A percentile compares a stretch with the other conserved stretches of the same genome.
Conservation (phyloP, 805 yeast species). For the Starmerella geochares region DNA sequence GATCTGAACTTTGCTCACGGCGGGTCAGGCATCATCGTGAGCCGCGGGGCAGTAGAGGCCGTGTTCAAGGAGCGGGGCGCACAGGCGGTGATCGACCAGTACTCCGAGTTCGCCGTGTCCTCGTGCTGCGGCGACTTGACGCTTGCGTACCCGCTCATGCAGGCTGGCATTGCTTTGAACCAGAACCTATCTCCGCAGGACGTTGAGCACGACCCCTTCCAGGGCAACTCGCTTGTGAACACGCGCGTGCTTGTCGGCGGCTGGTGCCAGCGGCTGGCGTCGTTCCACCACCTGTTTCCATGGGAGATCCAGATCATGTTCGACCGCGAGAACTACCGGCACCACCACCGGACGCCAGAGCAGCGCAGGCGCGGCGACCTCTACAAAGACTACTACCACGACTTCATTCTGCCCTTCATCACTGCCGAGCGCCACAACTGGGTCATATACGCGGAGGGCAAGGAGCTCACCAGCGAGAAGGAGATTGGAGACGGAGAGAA, state of each 20-base stretch:
- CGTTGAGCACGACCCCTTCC: slow-evolving; percentile 1
- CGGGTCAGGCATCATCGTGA: slow-evolving; percentile 32
- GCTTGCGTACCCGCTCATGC: slow-evolving; percentile 27
- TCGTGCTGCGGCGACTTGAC: slow-evolving; percentile 33
- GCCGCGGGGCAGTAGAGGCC: slow-evolving; percentile 28
- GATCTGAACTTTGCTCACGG: slow-evolving; percentile 32
- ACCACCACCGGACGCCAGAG: not conserved
- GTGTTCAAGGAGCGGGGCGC: slow-evolving; percentile 21
- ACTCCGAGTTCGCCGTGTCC: slow-evolving; percentile 22
- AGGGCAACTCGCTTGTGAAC: slow-evolving; percentile 12
- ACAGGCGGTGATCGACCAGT: slow-evolving; percentile 19
- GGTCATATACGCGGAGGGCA: slow-evolving; percentile 18
- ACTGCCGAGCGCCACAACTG: slow-evolving; percentile 22
- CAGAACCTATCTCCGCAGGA: slow-evolving; percentile 6
- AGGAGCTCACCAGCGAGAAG: not conserved
- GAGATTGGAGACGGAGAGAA: not conserved
- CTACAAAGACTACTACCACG: slow-evolving; percentile 28
- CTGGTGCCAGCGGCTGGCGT: slow-evolving; percentile 15
- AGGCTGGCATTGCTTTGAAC: slow-evolving; percentile 17
- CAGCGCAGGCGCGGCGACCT: not conserved
- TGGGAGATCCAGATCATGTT: slow-evolving; percentile 18
- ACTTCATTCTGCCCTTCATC: slow-evolving; percentile 28
- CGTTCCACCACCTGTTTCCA: slow-evolving; percentile 7
- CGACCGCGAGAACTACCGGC: slow-evolving; percentile 11
- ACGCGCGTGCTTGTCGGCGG: not conserved